A percentile compares a stretch with the other conserved stretches of the same genome.
Conservation (phyloP, 2,329 filamentous ascomycete species). For the Colletotrichum gigasporum region DNA sequence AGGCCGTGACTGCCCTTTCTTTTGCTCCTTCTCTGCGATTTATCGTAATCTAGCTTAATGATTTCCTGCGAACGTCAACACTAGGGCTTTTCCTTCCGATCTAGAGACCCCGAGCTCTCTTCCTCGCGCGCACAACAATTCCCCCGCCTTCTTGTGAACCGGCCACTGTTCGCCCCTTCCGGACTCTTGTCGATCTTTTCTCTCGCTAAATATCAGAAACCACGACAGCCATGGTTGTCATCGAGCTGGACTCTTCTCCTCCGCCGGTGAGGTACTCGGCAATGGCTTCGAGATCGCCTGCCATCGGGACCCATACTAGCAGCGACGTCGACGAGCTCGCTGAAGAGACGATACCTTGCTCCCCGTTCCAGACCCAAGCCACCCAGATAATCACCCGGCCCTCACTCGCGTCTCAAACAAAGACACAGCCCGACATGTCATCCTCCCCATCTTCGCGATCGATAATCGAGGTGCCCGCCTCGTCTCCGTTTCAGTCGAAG, state of each 20-base stretch:
- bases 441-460: conserved; percentile 55
- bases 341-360: conserved; percentile 56
- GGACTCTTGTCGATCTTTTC: not conserved
- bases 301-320: not conserved
- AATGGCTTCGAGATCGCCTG: not conserved
- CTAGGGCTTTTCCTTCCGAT: not conserved
- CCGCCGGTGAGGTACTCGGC: conserved; percentile 3
- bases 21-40: not conserved
- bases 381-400: conserved; percentile 57
- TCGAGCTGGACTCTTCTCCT: conserved; percentile 22
- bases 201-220: not conserved
- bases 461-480: conserved; percentile 84
- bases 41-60: not conserved
- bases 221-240: conserved; percentile 10
- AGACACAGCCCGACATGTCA: conserved; percentile 37
- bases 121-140: not conserved
- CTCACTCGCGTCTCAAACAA: conserved; percentile 39
- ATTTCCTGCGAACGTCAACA: not conserved
- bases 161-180: conserved; percentile 2
- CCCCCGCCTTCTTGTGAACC: not conserved
- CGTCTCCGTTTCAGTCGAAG: conserved; percentile 72
- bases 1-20: not conserved
- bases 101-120: not conserved
- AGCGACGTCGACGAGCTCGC: conserved; percentile 57
- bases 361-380: conserved; percentile 54